Evolutionary conservation across 257 asterid genomes (phyloP), one percentile per base, ranked within the genome.

Genomic region (Salvia rosmarinus): DNA sequence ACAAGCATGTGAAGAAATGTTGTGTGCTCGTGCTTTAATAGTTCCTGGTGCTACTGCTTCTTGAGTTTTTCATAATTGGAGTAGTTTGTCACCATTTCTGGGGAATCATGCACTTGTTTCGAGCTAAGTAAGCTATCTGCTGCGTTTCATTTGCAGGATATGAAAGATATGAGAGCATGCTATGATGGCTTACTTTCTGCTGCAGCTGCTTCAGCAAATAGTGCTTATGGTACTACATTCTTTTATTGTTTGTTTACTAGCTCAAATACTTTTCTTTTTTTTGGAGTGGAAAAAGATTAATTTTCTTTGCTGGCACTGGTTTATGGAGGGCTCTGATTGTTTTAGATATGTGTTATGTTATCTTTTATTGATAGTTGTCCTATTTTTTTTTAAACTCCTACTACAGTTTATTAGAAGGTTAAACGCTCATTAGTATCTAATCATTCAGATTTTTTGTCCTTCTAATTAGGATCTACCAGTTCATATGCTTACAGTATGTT

Each of bases 121-220:
- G 40, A 6, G 43, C 56, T 64, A 58, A 71, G 30, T 58, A 49
- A 64, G 17, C n/a, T 55, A 19, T 43, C 52, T 55, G 16, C 12
- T 69, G 55, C 54, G 8, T 71, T 68, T 37, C 49, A 56, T 42
- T 81, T 72, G 70, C 84, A 91, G 96, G 96, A 91, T 76, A 90
- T 92, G 96, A 88, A 86, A 67, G 96, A 92, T 76, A 90, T 92
- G 96, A 83, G 91, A 80, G 79, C 82, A 62, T 88, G 96, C 85
- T 92, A 86, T 65, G 98, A 92, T 82, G 85, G 92, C 74, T 79
- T 92, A 54, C 98, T 92, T 67, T 92, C 95, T 72, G 98, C 98
- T 2, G 98, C 98, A 21, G 98, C 98, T 25, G 98, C 96, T 10
- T 85, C 96, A 10, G 86, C 96, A 37, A 92, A 92, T 67, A 86